phyloP scores from a whole-genome alignment of 179 eudicot species.

The Beta macrorhiza region DNA sequence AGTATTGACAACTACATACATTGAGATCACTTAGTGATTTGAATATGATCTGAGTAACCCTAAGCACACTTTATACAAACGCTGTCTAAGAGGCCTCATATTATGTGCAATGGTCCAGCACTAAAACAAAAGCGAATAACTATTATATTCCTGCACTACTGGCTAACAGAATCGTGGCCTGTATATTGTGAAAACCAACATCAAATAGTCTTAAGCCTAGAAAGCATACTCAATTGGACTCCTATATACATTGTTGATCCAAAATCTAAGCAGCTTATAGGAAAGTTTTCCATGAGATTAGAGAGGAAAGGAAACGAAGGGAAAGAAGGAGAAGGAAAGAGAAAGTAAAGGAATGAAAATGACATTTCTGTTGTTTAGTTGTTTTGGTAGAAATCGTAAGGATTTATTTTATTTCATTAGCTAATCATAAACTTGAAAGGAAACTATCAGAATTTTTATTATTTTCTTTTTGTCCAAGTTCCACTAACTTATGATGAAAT shows the following conservation, averaged over 20 bases:
- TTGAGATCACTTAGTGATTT: not conserved
- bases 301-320: not conserved
- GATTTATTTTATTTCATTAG: not conserved
- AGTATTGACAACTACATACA: not conserved
- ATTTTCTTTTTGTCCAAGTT: not conserved
- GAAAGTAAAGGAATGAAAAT: not conserved
- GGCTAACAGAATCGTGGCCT: not conserved
- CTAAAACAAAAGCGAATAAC: not conserved
- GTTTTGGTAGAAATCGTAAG: not conserved
- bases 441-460: not conserved
- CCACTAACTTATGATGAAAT: not conserved
- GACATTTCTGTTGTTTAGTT: not conserved
- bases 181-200: not conserved
- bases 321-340: not conserved
- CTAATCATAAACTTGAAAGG: not conserved
- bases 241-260: not conserved
- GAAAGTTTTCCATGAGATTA: not conserved
- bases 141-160: not conserved
- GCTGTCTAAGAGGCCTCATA: not conserved
- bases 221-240: not conserved
- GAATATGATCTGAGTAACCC: not conserved
- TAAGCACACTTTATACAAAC: not conserved
- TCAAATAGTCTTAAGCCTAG: not conserved
- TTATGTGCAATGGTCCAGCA: not conserved
- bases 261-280: not conserved